phyloP scores from a whole-genome alignment of 2,329 filamentous ascomycete genomes.

The Fusarium bulbicola region DNA sequence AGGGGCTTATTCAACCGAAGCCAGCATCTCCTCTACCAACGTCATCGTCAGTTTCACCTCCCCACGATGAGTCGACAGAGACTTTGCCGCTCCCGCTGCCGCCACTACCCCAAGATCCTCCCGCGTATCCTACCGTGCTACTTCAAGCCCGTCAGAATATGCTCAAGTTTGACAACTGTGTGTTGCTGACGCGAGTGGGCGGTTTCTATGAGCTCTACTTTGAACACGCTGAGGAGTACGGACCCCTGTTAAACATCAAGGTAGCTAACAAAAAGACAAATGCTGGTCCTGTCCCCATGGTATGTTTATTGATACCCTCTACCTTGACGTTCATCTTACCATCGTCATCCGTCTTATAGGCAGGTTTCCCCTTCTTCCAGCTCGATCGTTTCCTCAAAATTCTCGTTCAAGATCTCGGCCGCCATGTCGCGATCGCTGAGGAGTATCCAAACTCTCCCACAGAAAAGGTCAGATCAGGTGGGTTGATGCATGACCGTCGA shows the following conservation, averaged over 20 bases:
- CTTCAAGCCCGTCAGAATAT: constrained; percentile 90
- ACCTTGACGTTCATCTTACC: constrained; percentile 24
- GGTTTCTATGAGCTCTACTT: constrained; percentile 99
- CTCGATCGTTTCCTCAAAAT: constrained; percentile 92
- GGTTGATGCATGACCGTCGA: constrained; percentile 82
- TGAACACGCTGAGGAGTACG: constrained; percentile 90
- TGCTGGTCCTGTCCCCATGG: constrained; percentile 85
- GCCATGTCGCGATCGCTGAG: constrained; percentile 93
- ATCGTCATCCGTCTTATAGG: constrained; percentile 56
- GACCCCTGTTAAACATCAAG: constrained; percentile 87
- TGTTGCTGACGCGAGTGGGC: constrained; percentile 90
- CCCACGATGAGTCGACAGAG: constrained; percentile 21
- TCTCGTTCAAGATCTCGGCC: constrained; percentile 88
- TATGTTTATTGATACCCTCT: constrained; percentile 49
- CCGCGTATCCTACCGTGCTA: constrained; percentile 84
- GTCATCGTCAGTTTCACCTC: constrained; percentile 28
- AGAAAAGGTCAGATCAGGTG: constrained; percentile 77
- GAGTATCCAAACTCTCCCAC: constrained; percentile 82
- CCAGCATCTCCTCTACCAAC: constrained; percentile 22
- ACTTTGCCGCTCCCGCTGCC: constrained; percentile 17
- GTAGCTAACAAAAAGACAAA: constrained; percentile 83
- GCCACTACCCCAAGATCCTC: constrained; percentile 52
- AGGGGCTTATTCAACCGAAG: constrained; percentile 54
- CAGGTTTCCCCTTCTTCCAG: constrained; percentile 93
- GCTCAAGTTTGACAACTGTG: constrained; percentile 88